Conservation (phyloP, 1,284 basidiomycete genomes). For the Fomitopsis schrenkii region DNA sequence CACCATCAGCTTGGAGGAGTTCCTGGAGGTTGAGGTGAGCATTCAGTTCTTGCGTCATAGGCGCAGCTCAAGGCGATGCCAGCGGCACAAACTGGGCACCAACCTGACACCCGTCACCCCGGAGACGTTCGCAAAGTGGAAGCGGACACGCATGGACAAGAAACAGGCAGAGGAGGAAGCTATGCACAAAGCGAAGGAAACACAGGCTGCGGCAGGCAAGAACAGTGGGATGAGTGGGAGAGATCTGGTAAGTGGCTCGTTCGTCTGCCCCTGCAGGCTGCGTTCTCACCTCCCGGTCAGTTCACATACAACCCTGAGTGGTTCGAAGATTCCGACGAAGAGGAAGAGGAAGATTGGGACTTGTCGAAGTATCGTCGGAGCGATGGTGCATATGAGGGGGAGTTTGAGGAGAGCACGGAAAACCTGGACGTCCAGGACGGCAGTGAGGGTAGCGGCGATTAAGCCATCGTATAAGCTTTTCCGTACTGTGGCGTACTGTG, state of each 20-base stretch:
- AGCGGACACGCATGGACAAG: constrained; percentile 90
- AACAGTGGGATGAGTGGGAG: constrained; percentile 91
- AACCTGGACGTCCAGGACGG: constrained; percentile 19
- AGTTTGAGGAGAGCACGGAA: constrained; percentile 29
- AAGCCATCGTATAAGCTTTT: constrained; percentile 2
- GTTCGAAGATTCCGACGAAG: constrained; percentile 85
- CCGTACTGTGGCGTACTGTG: not conserved
- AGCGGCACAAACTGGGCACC: constrained; percentile 92
- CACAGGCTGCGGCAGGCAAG: constrained; percentile 87
- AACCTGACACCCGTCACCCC: constrained; percentile 96
- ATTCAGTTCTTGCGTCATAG: not conserved
- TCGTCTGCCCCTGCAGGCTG: constrained; percentile 6
- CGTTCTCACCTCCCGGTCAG: constrained; percentile 31
- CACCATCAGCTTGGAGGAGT: constrained; percentile 92
- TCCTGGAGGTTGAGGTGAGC: constrained; percentile 91
- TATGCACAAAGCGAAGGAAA: constrained; percentile 80
- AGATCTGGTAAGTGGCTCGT: constrained; percentile 71
- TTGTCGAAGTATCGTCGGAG: constrained; percentile 57
- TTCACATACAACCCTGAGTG: constrained; percentile 97
- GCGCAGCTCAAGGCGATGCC: constrained; percentile 1
- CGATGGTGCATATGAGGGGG: constrained; percentile 59
- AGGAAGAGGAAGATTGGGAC: constrained; percentile 74
- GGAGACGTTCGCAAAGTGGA: constrained; percentile 93
- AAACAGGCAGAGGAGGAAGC: constrained; percentile 86
- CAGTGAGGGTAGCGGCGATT: constrained; percentile 13